Evolutionary conservation across 495 filamentous ascomycete genomes (phyloP), one percentile per base, ranked within the genome.

Genomic region (Xylaria palmicola): DNA sequence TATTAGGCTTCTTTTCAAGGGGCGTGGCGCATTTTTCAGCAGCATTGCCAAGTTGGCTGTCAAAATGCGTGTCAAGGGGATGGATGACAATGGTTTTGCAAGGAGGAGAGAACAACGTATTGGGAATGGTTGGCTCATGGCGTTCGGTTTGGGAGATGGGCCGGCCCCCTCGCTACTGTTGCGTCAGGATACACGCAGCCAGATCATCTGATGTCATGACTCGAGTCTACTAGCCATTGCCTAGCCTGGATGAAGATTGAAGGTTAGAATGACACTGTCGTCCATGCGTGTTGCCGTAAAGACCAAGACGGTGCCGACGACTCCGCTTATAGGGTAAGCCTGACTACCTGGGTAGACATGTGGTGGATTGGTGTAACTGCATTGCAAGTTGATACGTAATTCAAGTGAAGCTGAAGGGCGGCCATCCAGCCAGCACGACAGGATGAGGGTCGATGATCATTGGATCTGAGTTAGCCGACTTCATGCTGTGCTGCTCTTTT

Each of bases 1-100:
- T 56, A 71, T 63, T 68, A 65, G 56, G 57, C 52, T 56, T 40
- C 9, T 59, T 63, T 6, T 7, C 37, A 29, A 15, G 45, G n/a
- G 58, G 39, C 24, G 19, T 3, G 4, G 4, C 22, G 19, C n/a
- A 26, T 20, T 41, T 59, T 22, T 34, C 22, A 52, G 19, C 27
- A 52, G 30, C 20, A 52, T 24, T 39, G 49, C 36, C 32, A 54
- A 49, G 36, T 48, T 47, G 15, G 29, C 37, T 48, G 20, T 32
- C 19, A n/a, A 12, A 32, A 43, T 32, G n/a, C 40, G 24, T 29
- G 13, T 22, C 17, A 24, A 34, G 24, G 26, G 34, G 19, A 22
- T 49, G 13, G 47, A 36, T 36, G 36, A 17, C 20, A 12, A n/a
- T 20, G 32, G 32, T 17, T 17, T 15, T 45, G 12, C 19, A 32